phyloP scores from a whole-genome alignment of 1,284 basidiomycete genomes.

The Cystobasidiaceae sp. region DNA sequence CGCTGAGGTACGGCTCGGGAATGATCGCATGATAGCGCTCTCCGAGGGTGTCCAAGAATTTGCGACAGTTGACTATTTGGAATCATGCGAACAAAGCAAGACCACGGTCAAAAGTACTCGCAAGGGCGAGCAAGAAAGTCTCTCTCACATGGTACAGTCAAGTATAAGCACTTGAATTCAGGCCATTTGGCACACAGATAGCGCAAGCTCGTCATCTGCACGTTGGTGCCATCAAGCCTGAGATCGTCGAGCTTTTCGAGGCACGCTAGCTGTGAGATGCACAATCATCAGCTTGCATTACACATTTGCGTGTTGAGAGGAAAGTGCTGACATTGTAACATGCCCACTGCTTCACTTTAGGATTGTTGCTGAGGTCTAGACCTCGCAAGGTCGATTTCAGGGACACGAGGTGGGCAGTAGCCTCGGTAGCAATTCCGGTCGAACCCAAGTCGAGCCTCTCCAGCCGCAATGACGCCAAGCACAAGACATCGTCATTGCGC shows the following conservation, averaged over 20 bases:
- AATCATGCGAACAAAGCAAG: neutral
- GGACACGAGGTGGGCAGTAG: conserved; percentile 20
- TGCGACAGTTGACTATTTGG: neutral
- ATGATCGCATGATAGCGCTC: conserved; percentile 18
- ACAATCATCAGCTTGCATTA: too few relatives aligned
- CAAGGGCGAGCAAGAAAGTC: too few relatives aligned
- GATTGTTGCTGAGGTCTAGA: conserved; percentile 20
- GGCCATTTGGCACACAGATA: conserved; percentile 5
- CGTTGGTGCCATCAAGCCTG: neutral
- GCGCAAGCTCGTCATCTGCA: conserved; percentile 14
- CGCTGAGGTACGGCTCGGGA: conserved; percentile 7
- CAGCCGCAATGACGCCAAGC: neutral
- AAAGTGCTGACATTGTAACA: conserved; percentile 30
- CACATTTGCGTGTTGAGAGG: too few relatives aligned
- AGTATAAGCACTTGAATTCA: neutral
- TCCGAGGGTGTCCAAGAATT: neutral
- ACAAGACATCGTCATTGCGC: conserved; percentile 1
- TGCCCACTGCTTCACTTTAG: conserved; percentile 23
- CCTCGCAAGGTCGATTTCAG: conserved; percentile 4
- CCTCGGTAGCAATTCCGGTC: conserved; percentile 18
- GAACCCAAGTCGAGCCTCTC: conserved; percentile 5
- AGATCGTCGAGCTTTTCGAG: neutral
- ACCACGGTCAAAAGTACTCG: too few relatives aligned
- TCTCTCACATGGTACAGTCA: conserved; percentile 23
- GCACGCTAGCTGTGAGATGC: conserved; percentile 21